Base-by-base conservation (phyloP, 371 early-diverging fungal species). In the Syncephalastrum contaminatum region DNA sequence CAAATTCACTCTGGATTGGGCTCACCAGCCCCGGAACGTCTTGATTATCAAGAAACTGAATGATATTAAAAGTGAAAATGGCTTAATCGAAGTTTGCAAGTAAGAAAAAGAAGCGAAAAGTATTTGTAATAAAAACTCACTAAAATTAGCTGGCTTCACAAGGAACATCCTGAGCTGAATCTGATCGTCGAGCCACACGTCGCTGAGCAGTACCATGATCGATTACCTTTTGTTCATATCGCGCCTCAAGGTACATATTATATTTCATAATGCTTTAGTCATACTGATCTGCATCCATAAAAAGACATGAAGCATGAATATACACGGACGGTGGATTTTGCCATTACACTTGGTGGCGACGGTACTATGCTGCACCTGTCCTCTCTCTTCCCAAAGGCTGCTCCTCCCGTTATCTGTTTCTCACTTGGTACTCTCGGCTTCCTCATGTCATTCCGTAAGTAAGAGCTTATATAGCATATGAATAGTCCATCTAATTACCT, bases 321-420 rank as follows among this genome's bases (percentile, higher is more conserved):
- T 51, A 73, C 79, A 1, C 68, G 84, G 12, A 72, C 75, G 1
- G 80, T 90, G 0, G 97, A 96, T 66, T 86, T 95, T 64, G 91
- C 94, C 36, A 83, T 98, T 16, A 94, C 97, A 2, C 70, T 97
- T 14, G 98, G 98, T 30, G 98, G 98, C 25, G 98, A 98, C 70
- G 98, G 98, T 13, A 97, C 98, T 3, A 87, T 98, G 41, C 82
- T 98, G 45, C 93, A 92, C 62, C 78, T 93, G 1, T 88, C 95
- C 1, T 91, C 91, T 3, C 67, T 95, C 20, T 96, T 95, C 65
- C 86, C 84, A 22, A 71, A 77, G 20, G 73, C 79, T 4, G 89
- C 88, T 4, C 98, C 98, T 10, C 97, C 98, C 2, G 85, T 97
- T 6, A 66, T 97, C 21, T 89, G 94, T 8, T 95, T 97, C 60